Evolutionary conservation across 257 asterid genomes (phyloP).

Genomic region (Coffea eugenioides): DNA sequence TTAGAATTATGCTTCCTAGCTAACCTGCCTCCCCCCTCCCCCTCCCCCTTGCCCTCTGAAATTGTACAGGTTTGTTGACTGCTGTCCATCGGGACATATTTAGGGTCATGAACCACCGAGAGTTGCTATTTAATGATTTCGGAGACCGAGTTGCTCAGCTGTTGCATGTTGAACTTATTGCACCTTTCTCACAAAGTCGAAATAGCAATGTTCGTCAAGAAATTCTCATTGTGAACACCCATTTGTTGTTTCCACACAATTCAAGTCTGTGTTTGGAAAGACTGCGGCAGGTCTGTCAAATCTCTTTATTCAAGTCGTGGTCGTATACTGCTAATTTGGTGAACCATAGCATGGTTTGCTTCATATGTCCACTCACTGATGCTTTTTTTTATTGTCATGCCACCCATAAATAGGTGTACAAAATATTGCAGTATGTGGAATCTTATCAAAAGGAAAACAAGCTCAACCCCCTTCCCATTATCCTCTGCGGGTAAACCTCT

Average conservation of each 20-base stretch:
- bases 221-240: conserved; percentile 93
- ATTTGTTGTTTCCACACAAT: conserved; percentile 86
- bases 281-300: conserved; percentile 72
- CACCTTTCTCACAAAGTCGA: conserved; percentile 53
- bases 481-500: conserved; percentile 78
- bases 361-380: not conserved
- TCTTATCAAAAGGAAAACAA: conserved; percentile 80
- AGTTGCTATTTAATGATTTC: conserved; percentile 91
- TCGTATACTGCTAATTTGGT: not conserved
- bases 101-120: conserved; percentile 71
- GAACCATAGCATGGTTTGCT: not conserved
- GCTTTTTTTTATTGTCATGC: not conserved
- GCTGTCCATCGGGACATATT: conserved; percentile 89
- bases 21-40: conserved; percentile 2
- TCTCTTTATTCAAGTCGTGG: conserved; percentile 1
- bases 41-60: not conserved
- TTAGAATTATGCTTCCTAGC: not conserved
- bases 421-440: conserved; percentile 80
- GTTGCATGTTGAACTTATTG: conserved; percentile 73
- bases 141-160: conserved; percentile 99
- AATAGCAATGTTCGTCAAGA: conserved; percentile 63
- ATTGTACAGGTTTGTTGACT: conserved; percentile 68
- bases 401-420: conserved; percentile 60
- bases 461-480: conserved; percentile 88
- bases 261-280: conserved; percentile 93